phyloP scores from a whole-genome alignment of 495 filamentous ascomycete species.

The Hyaloscypha finlandica region DNA sequence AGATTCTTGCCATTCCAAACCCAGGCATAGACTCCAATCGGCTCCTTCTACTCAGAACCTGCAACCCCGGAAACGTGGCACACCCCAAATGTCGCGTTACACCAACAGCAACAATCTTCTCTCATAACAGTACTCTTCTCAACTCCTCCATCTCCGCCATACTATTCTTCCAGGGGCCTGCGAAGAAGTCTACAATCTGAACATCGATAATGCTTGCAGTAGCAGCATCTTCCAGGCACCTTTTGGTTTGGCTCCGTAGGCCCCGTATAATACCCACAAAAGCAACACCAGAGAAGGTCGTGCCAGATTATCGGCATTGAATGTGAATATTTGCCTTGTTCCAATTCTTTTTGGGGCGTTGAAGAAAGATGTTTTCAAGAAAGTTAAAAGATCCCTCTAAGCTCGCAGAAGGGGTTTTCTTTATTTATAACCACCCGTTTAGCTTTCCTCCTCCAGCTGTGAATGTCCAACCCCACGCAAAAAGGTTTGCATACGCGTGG shows the following conservation, averaged over 20 bases:
- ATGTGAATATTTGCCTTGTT: not conserved
- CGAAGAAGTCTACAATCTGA: not conserved
- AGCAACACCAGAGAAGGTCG: not conserved
- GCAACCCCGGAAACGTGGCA: too few relatives aligned
- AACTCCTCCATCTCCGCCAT: not conserved
- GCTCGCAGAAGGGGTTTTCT: not conserved
- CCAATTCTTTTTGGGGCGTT: not conserved
- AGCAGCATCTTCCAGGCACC: not conserved
- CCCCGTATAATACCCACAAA: not conserved
- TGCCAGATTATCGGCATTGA: not conserved
- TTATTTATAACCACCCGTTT: not conserved
- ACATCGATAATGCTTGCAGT: not conserved
- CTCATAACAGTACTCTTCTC: not conserved
- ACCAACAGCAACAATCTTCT: too few relatives aligned
- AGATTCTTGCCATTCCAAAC: too few relatives aligned
- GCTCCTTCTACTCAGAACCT: too few relatives aligned
- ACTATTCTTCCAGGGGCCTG: not conserved
- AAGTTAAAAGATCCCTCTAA: not conserved
- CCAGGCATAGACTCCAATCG: too few relatives aligned
- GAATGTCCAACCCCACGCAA: not conserved
- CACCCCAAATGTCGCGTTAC: too few relatives aligned
- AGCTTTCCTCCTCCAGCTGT: not conserved
- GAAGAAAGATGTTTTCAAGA: not conserved
- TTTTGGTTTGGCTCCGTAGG: not conserved
- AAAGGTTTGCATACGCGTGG: not conserved